Evolutionary conservation across 768 basidiomycete genomes (phyloP), one percentile per base, ranked within the genome.

Genomic region (Trichaptum fuscoviolaceum): DNA sequence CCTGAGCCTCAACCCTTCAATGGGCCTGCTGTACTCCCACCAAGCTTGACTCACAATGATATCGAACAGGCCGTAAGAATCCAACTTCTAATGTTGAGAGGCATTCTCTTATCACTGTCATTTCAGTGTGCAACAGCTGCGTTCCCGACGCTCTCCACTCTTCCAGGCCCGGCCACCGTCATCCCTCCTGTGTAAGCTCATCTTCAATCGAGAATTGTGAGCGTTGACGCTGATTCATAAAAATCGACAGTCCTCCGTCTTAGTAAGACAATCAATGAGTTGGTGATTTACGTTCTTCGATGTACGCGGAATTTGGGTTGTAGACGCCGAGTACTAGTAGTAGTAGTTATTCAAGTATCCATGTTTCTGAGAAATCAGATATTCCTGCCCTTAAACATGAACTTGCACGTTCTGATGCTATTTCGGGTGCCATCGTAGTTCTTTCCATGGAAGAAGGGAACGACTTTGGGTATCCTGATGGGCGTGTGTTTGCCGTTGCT

Each of bases 101-200:
- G 23, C 23, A 61, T 18, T 5, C 12, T 5, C 12, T 61, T 61
- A 25, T 15, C 30, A 17, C 25, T 24, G 12, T 2, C 15, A 23
- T 18, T 61, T 24, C 15, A 61, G 59, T 61, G 59, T 34, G 59
- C 59, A 61, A 61, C 59, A 17, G 59, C 59, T 61, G 59, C 59
- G 23, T 61, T 61, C 59, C 59, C 59, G 59, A 61, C 24, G 30
- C 59, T 61, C 15, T 34, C 59, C 59, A 61, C 59, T 34, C 30
- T 61, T 25, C 59, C 59, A 25, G 59, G 59, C 17, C 59, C 59
- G 24, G 25, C 59, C 3, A 61, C 24, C 15, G 59, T 23, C 59
- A 34, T 61, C 59, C 59, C 24, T 9, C 59, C 59, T 15, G 59
- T 61, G 59, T 61, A 15, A 61, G 59, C 18, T 61, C 59, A 4